Base-by-base conservation (phyloP, 192 early-diverging fungal genomes). In the Coemansia sp. region DNA sequence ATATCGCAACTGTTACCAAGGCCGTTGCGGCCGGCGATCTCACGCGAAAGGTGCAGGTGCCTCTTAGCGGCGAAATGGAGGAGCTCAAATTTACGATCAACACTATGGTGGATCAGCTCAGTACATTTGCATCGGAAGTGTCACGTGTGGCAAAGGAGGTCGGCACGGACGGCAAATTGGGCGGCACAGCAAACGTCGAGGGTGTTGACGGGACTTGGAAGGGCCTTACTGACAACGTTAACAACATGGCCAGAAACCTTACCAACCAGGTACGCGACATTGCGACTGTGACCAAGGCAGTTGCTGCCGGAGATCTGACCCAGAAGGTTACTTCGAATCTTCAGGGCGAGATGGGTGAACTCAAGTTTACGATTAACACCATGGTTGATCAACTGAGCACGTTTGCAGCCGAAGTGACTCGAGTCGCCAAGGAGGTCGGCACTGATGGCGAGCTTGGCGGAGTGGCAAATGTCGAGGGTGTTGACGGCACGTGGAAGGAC, bases 331-430 rank as follows among this genome's bases (percentile, higher is more conserved):
- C 78, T 19, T 61, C 76, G 15, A 82, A 89, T 63, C 74, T 90
- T 11, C 90, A 84, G 39, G 77, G 87, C 58, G 90, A 36, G 85
- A 90, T 66, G 86, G 78, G 6, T 79, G 86, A 49, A 76, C 87
- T 63, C 78, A 91, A 82, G 87, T 16, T 45, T 76, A 47, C 65
- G 52, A 80, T 85, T 16, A 85, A 85, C 56, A 36, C 11, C 12
- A 76, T 85, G 66, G 84, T 88, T 41, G 83, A 81, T n/a, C 83
- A 84, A 36, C 67, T 87, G 13, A 71, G 70, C 51, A 71, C 74
- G 9, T 86, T 85, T 40, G 76, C 83, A 2, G 19, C 45, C 0
- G 78, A 87, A 67, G 86, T 87, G 2, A 77, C 84, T 16, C 79
- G 85, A 37, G 83, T 87, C 7, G 83, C 86, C 12, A 74, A 81